Percentiles rank a stretch among this genome's conserved stretches.
These are phyloP conservation scores for Cytospora chrysosperma DNA, from an alignment of 2,329 filamentous ascomycete species.

Conservation along the genomic window DNA sequence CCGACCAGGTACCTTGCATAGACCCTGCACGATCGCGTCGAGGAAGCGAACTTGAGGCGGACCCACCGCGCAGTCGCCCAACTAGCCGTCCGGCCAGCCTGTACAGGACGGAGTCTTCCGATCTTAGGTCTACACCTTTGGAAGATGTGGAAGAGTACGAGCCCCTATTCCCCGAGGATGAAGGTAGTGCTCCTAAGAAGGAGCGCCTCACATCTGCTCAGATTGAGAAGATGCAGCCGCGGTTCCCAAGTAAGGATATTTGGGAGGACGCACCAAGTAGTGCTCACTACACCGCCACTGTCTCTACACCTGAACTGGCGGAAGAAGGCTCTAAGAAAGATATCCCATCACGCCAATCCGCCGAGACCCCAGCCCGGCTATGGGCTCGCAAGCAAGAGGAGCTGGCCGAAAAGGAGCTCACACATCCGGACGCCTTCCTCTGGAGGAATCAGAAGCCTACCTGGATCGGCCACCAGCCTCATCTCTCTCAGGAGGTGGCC, in stretches of 20 bases:
- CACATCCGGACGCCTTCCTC: conserved; percentile 51
- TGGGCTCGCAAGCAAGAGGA: conserved; percentile 68
- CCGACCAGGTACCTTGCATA: conserved; percentile 75
- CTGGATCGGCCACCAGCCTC: conserved; percentile 49
- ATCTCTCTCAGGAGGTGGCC: conserved; percentile 43
- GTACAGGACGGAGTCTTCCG: conserved; percentile 54
- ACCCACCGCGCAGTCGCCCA: conserved; percentile 59
- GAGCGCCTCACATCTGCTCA: conserved; percentile 38
- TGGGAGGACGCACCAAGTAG: conserved; percentile 97
- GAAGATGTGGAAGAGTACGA: conserved; percentile 94
- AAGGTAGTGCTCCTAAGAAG: conserved; percentile 46
- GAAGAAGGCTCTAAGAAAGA: conserved; percentile 32
- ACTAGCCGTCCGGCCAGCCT: conserved; percentile 64
- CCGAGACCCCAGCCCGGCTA: conserved; percentile 59
- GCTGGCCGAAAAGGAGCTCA: conserved; percentile 57
- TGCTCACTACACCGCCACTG: conserved; percentile 74
- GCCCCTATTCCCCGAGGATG: conserved; percentile 84
- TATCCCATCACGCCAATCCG: conserved; percentile 36
- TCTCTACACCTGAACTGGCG: conserved; percentile 71
- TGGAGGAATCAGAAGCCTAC: conserved; percentile 49
- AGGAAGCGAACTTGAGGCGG: conserved; percentile 56
- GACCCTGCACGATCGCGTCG: conserved; percentile 68
- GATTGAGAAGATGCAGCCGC: conserved; percentile 55
- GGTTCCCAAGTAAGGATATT: conserved; percentile 91
- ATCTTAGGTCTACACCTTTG: conserved; percentile 66